Base-by-base conservation (phyloP, 129 eudicot species). In the Flaveria linearis region DNA sequence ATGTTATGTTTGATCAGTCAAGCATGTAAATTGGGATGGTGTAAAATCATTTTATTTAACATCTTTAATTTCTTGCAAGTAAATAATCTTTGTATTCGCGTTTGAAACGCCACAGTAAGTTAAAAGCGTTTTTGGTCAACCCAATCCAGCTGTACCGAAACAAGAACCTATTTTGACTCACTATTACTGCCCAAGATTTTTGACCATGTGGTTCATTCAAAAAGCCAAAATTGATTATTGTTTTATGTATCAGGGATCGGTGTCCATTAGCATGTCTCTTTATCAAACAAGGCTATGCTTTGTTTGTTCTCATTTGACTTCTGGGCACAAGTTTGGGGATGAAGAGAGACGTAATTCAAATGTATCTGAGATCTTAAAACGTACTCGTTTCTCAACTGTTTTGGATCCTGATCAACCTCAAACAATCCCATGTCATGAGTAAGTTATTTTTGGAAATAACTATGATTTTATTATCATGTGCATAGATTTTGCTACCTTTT, bases 361-460 rank as follows among this genome's bases (percentile, higher is more conserved):
- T 75, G 99, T 95, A 56, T 67, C 68, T 47, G 99, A 91, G 69
- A 95, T 91, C 76, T 78, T 95, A 65, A 89, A 82, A 82, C 88
- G 99, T 7, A 95, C 99, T 20, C 92, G 84, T 63, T 95, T 95
- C 76, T 89, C 99, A 28, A 75, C 99, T 57, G 82, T 76, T 71
- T 79, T 91, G 50, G 96, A 91, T 72, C 57, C 76, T 33, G 90
- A 91, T 76, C 93, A 91, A 72, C 96, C 97, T 15, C 89, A 83
- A 51, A 89, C 97, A 64, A 95, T 95, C 81, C 96, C 96, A 41
- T 86, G 86, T 71, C 99, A 95, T 58, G 99, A 95, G 99, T 95
- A 89, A 85, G 98, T 53, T 41, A 12, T 4, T 67, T 68, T 43
- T 46, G 28, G 41, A 52, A 61, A 5, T 73, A 64, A 55, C 23